Evolutionary conservation across 73 alveolate species (phyloP).

Genomic region (Paramecium sonneborni): DNA sequence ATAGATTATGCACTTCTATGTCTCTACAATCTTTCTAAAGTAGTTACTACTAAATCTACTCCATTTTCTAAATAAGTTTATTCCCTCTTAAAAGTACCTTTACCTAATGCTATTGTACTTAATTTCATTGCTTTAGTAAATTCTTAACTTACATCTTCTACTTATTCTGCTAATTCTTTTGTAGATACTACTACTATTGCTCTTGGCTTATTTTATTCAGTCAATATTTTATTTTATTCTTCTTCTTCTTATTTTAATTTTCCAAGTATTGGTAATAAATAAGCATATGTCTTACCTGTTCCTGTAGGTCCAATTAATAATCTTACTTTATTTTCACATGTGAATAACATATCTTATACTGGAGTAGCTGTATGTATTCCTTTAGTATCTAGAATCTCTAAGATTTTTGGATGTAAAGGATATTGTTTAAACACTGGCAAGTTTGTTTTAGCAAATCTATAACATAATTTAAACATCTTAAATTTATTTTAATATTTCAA

Average conservation of each 20-base stretch:
- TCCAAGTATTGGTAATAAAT: conserved; percentile 40
- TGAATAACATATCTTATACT: conserved; percentile 35
- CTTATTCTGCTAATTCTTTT: conserved; percentile 79
- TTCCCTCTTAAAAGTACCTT: conserved; percentile 64
- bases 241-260: conserved; percentile 42
- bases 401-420: conserved; percentile 19
- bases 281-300: conserved; percentile 64
- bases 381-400: not conserved
- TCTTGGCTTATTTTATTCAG: conserved; percentile 63
- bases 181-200: conserved; percentile 76
- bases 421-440: conserved; percentile 34
- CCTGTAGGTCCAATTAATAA: conserved; percentile 62
- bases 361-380: conserved; percentile 38
- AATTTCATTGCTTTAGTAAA: conserved; percentile 74
- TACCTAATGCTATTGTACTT: conserved; percentile 63
- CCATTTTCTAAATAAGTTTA: conserved; percentile 71
- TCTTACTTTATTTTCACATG: not conserved
- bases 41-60: conserved; percentile 78
- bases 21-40: conserved; percentile 74
- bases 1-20: conserved; percentile 70
- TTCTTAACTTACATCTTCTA: conserved; percentile 68
- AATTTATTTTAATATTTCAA: not conserved
- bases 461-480: not conserved
- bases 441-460: not conserved
- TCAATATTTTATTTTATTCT: not conserved